Base-by-base conservation (phyloP, 148 eudicot genomes). In the Dysphania ambrosioides region DNA sequence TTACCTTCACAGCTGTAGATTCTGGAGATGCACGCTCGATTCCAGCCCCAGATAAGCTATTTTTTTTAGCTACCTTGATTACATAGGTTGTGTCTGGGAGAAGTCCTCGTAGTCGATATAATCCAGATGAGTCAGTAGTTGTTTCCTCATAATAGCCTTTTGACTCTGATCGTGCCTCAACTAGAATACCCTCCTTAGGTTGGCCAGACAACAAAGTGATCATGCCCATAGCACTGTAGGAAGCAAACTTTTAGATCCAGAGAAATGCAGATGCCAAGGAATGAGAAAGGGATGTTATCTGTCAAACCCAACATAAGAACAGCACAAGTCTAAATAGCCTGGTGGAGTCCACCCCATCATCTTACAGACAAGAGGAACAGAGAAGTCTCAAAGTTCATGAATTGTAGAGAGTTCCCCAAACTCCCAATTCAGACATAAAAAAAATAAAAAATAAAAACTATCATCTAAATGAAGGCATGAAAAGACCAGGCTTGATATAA, bases 1-100 rank as follows among this genome's bases (percentile, higher is more conserved):
- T 77, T 73, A 93, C 98, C 92, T 88, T 79, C 69, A 92, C 82
- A 62, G 72, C 42, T 71, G 85, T 66, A 76, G 85, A 84, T 64
- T 86, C 97, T 30, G 99, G 99, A 79, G 99, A 90, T 53, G 99
- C 90, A 26, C 99, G 93, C 79, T 95, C 97, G 73, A 92, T 87
- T 68, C 68, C 83, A 66, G 85, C 27, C 81, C 85, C 80, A 53
- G 61, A 79, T 70, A 82, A 79, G 29, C 84, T 87, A 76, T 82
- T 86, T 84, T 82, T 95, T 30, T 75, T 87, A 70, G 85, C 89
- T 57, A 95, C 89, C 88, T 82, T 89, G 70, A 95, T 79, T 27
- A 61, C 77, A 79, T 95, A 95, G 19, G 84, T 85, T 32, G 96
- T 86, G 80, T 90, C 91, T 44, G 99, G 99, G 32, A 82, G 87